phyloP scores from a whole-genome alignment of 179 eudicot species.

The Heliamphora pulchella region DNA sequence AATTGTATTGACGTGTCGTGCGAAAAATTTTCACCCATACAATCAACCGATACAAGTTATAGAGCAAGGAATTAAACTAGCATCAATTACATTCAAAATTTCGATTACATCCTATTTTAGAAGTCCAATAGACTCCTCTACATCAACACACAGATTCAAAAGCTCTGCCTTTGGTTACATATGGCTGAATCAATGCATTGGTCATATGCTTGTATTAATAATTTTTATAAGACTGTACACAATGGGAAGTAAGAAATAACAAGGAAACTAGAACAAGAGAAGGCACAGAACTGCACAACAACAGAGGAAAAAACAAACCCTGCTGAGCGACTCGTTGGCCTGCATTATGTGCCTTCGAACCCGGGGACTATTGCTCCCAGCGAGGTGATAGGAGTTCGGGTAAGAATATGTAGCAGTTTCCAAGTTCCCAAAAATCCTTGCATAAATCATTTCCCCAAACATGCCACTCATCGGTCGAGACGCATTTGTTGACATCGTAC shows the following conservation, averaged over 20 bases:
- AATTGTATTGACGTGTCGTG: no score
- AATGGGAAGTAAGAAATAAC: not conserved
- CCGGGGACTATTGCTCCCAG: slow-evolving; percentile 36
- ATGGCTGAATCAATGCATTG: slow-evolving; percentile 3
- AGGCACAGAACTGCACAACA: slow-evolving; percentile 57
- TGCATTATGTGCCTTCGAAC: slow-evolving; percentile 46
- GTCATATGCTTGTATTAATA: not conserved
- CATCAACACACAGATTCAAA: slow-evolving; percentile 15
- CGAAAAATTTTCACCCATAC: no score
- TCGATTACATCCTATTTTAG: not conserved
- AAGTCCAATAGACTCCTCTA: not conserved
- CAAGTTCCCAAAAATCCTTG: slow-evolving; percentile 52
- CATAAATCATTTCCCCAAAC: slow-evolving; percentile 62
- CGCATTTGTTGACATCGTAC: slow-evolving; percentile 20
- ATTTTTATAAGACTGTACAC: slow-evolving; percentile 12
- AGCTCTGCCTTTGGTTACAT: slow-evolving; percentile 9
- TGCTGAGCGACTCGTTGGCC: slow-evolving; percentile 54
- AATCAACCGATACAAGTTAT: not conserved
- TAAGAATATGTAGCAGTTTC: slow-evolving; percentile 32
- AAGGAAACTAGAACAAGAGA: slow-evolving; percentile 31
- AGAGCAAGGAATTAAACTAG: not conserved
- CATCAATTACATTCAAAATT: slow-evolving; percentile 8
- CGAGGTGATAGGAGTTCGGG: slow-evolving; percentile 43
- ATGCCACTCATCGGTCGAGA: slow-evolving; percentile 38
- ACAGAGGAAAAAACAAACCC: slow-evolving; percentile 60